Evolutionary conservation across 176 grass and related monocot species (phyloP).

Genomic region (Triticum urartu): DNA sequence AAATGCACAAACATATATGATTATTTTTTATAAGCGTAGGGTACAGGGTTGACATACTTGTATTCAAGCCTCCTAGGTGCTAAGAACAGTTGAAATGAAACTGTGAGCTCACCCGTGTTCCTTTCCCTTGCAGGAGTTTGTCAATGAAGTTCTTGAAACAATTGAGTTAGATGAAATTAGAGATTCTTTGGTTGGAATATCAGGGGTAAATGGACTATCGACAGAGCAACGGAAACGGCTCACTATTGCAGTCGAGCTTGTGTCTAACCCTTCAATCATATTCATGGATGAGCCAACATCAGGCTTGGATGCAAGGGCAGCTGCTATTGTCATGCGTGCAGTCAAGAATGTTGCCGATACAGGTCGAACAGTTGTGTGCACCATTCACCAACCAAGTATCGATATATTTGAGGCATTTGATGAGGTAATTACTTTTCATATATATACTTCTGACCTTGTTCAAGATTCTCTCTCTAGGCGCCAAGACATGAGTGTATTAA

Average conservation of each 20-base stretch:
- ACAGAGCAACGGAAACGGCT: constrained; percentile 70
- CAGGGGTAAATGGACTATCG: constrained; percentile 56
- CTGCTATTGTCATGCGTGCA: constrained; percentile 73
- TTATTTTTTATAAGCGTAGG: not conserved
- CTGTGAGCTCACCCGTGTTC: not conserved
- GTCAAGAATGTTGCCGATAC: constrained; percentile 74
- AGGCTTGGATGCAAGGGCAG: constrained; percentile 62
- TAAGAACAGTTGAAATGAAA: not conserved
- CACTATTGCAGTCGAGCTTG: constrained; percentile 73
- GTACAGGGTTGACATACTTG: not conserved
- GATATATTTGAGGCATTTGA: constrained; percentile 86
- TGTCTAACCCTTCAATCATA: constrained; percentile 74
- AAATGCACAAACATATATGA: not conserved
- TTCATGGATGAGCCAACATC: constrained; percentile 92
- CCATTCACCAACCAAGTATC: constrained; percentile 79
- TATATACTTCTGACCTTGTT: not conserved
- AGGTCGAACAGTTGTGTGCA: constrained; percentile 74
- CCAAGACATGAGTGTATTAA: not conserved
- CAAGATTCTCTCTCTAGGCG: not conserved
- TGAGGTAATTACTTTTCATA: constrained; percentile 43
- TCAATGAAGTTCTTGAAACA: constrained; percentile 73
- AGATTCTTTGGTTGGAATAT: constrained; percentile 63
- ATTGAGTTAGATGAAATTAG: constrained; percentile 73
- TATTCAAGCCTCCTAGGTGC: not conserved
- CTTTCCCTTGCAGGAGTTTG: constrained; percentile 52